A percentile compares a stretch with the other conserved stretches of the same genome.
Conservation (phyloP, 1,284 basidiomycete genomes). For the Sanghuangporus baumii region DNA sequence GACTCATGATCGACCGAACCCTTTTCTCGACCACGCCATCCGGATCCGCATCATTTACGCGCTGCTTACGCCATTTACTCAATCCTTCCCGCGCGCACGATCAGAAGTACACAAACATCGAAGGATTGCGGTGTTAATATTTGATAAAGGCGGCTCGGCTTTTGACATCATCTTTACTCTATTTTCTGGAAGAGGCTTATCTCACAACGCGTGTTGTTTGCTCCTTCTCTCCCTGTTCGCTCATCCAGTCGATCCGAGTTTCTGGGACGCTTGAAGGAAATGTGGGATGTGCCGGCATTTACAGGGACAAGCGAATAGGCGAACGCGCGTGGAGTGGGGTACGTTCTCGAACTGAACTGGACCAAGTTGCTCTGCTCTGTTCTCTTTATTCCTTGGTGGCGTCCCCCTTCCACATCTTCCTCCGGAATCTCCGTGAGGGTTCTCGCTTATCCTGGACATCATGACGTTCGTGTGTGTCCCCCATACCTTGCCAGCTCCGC, state of each 20-base stretch:
- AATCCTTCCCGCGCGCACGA: not conserved
- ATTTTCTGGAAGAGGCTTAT: not conserved
- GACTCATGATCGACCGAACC: not conserved
- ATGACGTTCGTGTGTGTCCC: not conserved
- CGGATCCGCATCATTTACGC: not conserved
- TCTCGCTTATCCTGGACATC: not conserved
- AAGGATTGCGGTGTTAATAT: not conserved
- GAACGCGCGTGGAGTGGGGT: not conserved
- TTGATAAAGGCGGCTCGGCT: not conserved
- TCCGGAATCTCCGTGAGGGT: not conserved
- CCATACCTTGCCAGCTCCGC: not conserved
- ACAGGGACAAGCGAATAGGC: not conserved
- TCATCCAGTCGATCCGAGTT: not conserved
- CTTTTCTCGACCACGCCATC: not conserved
- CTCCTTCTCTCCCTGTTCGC: not conserved
- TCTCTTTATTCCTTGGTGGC: not conserved
- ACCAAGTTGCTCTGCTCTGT: not conserved
- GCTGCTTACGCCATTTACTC: not conserved
- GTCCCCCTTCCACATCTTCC: not conserved
- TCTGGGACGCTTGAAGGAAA: not conserved
- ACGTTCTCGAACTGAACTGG: not conserved
- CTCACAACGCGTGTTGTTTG: not conserved
- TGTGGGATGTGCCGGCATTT: not conserved
- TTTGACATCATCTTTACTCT: not conserved
- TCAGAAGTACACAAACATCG: not conserved